These are phyloP conservation scores for Mallotus japonicus DNA, from an alignment of 441 rosid genomes.

Conservation along the genomic window DNA sequence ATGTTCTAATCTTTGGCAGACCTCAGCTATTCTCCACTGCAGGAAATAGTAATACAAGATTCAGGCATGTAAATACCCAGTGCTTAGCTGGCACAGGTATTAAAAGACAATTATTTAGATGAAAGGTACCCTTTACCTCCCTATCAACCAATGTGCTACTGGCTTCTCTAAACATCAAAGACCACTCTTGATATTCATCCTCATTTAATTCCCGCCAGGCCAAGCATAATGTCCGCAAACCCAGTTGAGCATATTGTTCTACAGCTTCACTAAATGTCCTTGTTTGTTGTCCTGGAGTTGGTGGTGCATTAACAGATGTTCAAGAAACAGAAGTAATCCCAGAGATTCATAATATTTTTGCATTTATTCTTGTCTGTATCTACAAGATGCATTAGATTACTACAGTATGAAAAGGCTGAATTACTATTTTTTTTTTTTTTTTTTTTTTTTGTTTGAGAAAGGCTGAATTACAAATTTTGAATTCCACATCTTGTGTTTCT, in stretches of 20 bases:
- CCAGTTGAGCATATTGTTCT: conserved; percentile 90
- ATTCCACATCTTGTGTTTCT: neutral
- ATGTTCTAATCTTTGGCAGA: conserved; percentile 85
- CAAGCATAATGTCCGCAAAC: conserved; percentile 92
- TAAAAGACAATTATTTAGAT: conserved; percentile 1
- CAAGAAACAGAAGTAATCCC: neutral
- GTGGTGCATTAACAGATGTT: conserved; percentile 21
- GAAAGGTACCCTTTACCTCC: conserved; percentile 49
- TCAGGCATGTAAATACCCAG: conserved; percentile 25
- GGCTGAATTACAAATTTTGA: neutral
- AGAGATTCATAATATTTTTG: neutral
- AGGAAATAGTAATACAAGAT: conserved; percentile 30
- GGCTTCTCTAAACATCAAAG: conserved; percentile 39
- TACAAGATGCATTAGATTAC: neutral
- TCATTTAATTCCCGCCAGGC: conserved; percentile 93
- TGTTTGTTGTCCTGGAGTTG: conserved; percentile 80
- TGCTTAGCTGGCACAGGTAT: neutral
- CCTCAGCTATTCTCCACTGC: conserved; percentile 99
- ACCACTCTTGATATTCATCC: conserved; percentile 89
- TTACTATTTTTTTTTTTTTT: too few relatives aligned
- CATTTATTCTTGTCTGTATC: conserved; percentile 1
- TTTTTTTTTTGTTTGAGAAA: too few relatives aligned
- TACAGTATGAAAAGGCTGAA: neutral
- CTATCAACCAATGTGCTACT: conserved; percentile 25
- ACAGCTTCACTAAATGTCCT: conserved; percentile 81